Evolutionary conservation across 805 yeast genomes (phyloP).

Genomic region (Lipomyces lipofer): DNA sequence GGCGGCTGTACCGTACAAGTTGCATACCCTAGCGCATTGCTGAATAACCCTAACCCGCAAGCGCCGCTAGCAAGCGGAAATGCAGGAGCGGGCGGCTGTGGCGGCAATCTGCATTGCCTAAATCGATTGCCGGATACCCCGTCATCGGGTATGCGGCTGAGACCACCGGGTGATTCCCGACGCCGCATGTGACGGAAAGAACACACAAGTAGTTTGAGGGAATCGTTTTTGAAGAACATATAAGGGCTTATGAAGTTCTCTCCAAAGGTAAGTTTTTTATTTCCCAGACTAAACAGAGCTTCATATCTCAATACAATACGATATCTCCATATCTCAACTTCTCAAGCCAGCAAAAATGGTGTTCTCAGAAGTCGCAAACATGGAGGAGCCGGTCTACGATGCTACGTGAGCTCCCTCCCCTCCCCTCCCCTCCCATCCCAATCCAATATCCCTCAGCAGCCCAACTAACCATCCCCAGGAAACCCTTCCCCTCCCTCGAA

Average conservation of each 20-base stretch:
- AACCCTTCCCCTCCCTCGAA: not conserved
- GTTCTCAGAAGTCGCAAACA: not conserved
- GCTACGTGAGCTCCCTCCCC: not conserved
- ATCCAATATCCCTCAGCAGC: not conserved
- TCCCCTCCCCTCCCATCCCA: not conserved
- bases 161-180: no score
- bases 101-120: not conserved
- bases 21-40: no score
- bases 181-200: no score
- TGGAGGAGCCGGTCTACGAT: not conserved
- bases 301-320: no score
- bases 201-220: no score
- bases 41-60: no score
- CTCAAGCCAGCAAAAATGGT: not conserved
- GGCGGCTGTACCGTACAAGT: no score
- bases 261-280: no score
- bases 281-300: no score
- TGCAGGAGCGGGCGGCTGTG: no score
- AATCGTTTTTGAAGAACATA: not conserved
- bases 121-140: not conserved
- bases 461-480: not conserved
- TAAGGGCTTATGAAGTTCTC: not conserved
- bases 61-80: no score
- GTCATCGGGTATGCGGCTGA: not conserved
- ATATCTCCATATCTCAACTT: no score